Evolutionary conservation across 768 basidiomycete species (phyloP).

Genomic region (Russula virescens): DNA sequence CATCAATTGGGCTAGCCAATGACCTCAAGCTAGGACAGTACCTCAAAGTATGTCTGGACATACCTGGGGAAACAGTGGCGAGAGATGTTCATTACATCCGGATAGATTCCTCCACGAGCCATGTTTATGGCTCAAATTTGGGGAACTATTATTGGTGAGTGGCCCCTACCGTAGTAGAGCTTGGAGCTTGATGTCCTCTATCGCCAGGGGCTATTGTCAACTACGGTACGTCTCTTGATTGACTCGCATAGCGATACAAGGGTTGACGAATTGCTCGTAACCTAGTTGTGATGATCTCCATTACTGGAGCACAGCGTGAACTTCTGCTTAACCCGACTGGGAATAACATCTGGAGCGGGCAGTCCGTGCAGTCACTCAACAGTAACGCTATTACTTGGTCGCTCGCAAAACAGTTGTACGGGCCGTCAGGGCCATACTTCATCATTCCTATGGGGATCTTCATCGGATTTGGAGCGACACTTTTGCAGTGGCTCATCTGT

Average conservation of each 20-base stretch:
- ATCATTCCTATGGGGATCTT: slow-evolving; percentile 49
- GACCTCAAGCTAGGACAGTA: slow-evolving; percentile 57
- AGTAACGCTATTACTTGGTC: slow-evolving; percentile 61
- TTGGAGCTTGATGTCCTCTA: background rate
- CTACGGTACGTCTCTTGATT: slow-evolving; percentile 28
- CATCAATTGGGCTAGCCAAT: slow-evolving; percentile 46
- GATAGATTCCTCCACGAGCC: slow-evolving; percentile 61
- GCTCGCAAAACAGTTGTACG: slow-evolving; percentile 52
- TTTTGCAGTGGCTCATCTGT: slow-evolving; percentile 43
- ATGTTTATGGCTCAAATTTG: slow-evolving; percentile 63
- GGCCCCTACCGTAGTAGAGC: background rate
- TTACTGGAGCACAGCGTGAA: slow-evolving; percentile 49
- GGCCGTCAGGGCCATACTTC: slow-evolving; percentile 49
- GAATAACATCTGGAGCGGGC: slow-evolving; percentile 49
- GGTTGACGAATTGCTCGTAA: background rate
- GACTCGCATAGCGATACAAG: slow-evolving; percentile 25
- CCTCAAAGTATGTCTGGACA: slow-evolving; percentile 22
- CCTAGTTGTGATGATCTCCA: slow-evolving; percentile 52
- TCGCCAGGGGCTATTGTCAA: slow-evolving; percentile 32
- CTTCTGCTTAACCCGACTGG: slow-evolving; percentile 47
- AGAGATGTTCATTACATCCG: background rate
- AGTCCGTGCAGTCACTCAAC: slow-evolving; percentile 44
- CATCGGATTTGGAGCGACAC: slow-evolving; percentile 48
- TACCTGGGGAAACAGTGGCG: background rate
- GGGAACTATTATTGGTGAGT: slow-evolving; percentile 51